These are phyloP conservation scores for Coniferiporia weirii DNA, from an alignment of 1,284 basidiomycete species.

Conservation along the genomic window DNA sequence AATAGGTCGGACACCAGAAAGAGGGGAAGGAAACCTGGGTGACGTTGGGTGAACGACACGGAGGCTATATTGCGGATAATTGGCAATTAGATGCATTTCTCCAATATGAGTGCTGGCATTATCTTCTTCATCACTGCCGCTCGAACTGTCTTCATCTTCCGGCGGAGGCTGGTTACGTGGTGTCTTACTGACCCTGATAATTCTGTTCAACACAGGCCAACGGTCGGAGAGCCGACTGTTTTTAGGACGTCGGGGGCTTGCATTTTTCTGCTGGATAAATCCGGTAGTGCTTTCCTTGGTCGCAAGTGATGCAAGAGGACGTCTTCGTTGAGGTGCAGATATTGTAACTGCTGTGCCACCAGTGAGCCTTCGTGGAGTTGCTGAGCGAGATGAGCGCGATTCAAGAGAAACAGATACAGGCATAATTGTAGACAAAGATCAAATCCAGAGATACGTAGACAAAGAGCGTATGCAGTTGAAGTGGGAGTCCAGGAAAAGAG, in stretches of 20 bases:
- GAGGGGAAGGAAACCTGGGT: conserved; percentile 16
- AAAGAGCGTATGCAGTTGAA: background rate
- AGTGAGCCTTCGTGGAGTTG: background rate
- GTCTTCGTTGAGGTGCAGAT: conserved; percentile 1
- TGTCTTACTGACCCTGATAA: conserved; percentile 9
- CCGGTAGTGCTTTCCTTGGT: background rate
- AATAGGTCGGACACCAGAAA: conserved; percentile 7
- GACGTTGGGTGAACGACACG: conserved; percentile 7
- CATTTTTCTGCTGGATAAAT: background rate
- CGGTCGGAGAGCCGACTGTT: conserved; percentile 11
- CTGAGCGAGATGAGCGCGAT: background rate
- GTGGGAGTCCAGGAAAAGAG: background rate
- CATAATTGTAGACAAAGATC: background rate
- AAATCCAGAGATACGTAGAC: background rate
- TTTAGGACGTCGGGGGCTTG: conserved; percentile 2
- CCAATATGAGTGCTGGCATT: background rate
- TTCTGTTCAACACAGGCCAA: conserved; percentile 16
- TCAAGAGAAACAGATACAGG: background rate
- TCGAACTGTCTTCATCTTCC: conserved; percentile 1
- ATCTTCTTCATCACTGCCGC: conserved; percentile 6
- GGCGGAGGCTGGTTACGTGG: background rate
- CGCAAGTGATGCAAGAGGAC: background rate
- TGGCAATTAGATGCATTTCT: background rate
- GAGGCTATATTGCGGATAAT: background rate
- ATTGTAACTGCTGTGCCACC: background rate